Base-by-base conservation (phyloP, 2,329 filamentous ascomycete species). In the Teratosphaeria pseudoeucalypti region DNA sequence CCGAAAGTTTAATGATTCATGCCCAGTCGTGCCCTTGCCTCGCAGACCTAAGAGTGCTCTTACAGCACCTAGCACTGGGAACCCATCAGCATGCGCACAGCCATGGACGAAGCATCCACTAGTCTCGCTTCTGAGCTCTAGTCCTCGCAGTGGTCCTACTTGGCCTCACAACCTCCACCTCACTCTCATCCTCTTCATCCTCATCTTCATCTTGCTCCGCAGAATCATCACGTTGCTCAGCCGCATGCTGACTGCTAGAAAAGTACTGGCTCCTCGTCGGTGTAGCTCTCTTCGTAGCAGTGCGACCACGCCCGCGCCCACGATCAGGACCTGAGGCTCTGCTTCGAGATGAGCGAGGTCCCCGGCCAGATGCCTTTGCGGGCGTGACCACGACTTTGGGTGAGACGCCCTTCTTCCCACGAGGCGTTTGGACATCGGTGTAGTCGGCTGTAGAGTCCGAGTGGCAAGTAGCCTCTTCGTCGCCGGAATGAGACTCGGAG, bases 201-300 rank as follows among this genome's bases (percentile, higher is more conserved):
- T 62, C 60, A 23, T 62, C 63, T 10, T 62, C 62, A n/a, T 62
- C 63, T 10, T 63, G 61, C 27, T 49, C 43, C 6, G 6, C 16
- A 27, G 19, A 19, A 4, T 65, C 60, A 14, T 62, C 63, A 27
- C 63, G 60, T 5, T 58, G 58, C 6, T 56, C 58, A 11, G 11
- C 57, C 16, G 62, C 60, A 62, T 61, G 55, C 43, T 61, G 57
- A 26, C 62, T 58, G 19, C 57, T n/a, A 12, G 57, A 60, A 43
- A 71, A 68, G 55, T 68, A 72, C 57, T 68, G 68, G 60, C 70
- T 71, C 61, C 62, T 71, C 26, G 61, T 34, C 52, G 64, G 68
- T 47, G 67, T 69, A 27, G 59, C 61, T 58, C 66, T 70, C 59
- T 67, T 67, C 34, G 60, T 60, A 54, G 55, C 58, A 47, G 11